Conservation (phyloP, 495 filamentous ascomycete genomes). For the Aspergillus affinis region DNA sequence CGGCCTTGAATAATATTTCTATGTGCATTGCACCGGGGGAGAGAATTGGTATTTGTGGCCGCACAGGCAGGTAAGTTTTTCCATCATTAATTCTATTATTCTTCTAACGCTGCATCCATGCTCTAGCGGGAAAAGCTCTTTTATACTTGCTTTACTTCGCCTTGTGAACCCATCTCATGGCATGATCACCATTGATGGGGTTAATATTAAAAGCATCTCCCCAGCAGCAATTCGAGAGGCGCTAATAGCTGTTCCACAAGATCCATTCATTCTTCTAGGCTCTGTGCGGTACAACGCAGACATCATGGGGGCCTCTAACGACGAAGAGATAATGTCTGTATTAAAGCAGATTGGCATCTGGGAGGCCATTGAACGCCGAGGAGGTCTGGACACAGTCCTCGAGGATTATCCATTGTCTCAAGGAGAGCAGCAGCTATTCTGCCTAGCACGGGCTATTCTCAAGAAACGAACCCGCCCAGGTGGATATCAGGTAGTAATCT, state of each 20-base stretch:
- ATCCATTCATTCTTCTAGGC: conserved; percentile 46
- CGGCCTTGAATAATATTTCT: conserved; percentile 3
- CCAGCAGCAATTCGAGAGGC: conserved; percentile 28
- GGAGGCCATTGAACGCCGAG: conserved; percentile 36
- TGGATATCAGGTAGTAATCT: conserved; percentile 36
- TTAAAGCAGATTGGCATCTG: conserved; percentile 40
- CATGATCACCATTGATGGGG: conserved; percentile 45
- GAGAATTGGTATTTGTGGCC: conserved; percentile 47
- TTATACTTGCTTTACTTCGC: conserved; percentile 42
- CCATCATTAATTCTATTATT: neutral
- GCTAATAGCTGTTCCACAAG: conserved; percentile 47
- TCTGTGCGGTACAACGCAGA: conserved; percentile 49
- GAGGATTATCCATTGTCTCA: conserved; percentile 38
- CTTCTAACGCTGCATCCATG: neutral
- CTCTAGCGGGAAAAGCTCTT: conserved; percentile 41
- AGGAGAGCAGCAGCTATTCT: conserved; percentile 50
- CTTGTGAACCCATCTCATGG: conserved; percentile 35
- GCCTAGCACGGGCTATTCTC: conserved; percentile 43
- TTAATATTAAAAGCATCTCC: conserved; percentile 40
- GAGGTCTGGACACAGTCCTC: conserved; percentile 41
- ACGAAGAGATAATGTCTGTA: conserved; percentile 37
- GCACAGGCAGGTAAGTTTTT: conserved; percentile 38
- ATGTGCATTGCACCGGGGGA: conserved; percentile 27
- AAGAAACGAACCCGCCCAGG: conserved; percentile 23
- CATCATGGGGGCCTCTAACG: conserved; percentile 27